phyloP scores from a whole-genome alignment of 1,284 basidiomycete genomes.

The Trichosporon ovoides region DNA sequence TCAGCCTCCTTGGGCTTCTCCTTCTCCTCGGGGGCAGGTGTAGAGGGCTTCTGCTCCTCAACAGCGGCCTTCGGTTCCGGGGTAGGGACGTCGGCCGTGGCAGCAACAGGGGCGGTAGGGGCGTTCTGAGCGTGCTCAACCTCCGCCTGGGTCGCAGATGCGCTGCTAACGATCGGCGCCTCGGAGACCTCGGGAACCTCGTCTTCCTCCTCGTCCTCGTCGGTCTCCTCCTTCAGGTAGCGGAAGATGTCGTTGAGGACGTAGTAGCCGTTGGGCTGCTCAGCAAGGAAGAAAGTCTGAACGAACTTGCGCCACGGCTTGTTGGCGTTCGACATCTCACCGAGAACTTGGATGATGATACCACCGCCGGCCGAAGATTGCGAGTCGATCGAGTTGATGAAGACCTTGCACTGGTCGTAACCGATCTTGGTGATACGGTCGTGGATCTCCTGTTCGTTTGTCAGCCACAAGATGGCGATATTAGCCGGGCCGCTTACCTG shows the following conservation, averaged over 20 bases:
- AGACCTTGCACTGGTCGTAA: conserved; percentile 96
- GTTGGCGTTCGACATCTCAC: conserved; percentile 92
- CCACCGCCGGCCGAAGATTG: conserved; percentile 90
- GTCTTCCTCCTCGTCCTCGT: conserved; percentile 72
- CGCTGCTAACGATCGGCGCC: conserved; percentile 27
- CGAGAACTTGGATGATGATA: conserved; percentile 98
- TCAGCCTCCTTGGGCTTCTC: conserved; percentile 24
- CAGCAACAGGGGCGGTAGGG: conserved; percentile 30
- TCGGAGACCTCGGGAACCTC: conserved; percentile 25
- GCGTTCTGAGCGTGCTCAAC: conserved; percentile 31
- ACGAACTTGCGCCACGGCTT: conserved; percentile 93
- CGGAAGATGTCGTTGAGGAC: conserved; percentile 99
- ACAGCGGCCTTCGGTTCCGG: conserved; percentile 19
- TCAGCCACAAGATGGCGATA: conserved; percentile 1
- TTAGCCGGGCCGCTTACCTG: conserved; percentile 60
- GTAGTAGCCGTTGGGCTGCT: conserved; percentile 98
- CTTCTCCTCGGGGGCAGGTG: conserved; percentile 8
- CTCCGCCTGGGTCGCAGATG: conserved; percentile 19
- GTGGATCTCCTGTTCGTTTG: conserved; percentile 77
- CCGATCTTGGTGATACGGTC: conserved; percentile 88
- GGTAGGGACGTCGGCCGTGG: conserved; percentile 21
- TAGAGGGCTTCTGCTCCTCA: conserved; percentile 6
- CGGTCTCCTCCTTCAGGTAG: conserved; percentile 91
- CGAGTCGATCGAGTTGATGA: conserved; percentile 90
- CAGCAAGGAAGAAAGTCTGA: conserved; percentile 99